phyloP scores from a whole-genome alignment of 1,284 basidiomycete species.

The Leucoagaricus sp. region DNA sequence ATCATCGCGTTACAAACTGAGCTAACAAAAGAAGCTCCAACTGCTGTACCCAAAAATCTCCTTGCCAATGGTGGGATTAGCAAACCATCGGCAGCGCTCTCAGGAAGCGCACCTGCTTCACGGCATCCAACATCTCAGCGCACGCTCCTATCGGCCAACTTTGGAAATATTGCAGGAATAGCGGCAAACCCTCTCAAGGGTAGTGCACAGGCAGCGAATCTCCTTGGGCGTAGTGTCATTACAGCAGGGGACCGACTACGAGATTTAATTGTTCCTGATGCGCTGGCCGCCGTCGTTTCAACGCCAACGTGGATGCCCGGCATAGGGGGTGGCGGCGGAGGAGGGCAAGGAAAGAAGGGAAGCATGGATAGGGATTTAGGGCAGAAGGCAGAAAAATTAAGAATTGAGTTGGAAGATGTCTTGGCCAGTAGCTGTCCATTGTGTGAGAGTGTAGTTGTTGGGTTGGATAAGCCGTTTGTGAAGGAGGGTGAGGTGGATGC shows the following conservation, averaged over 20 bases:
- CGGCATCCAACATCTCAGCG: conserved; percentile 57
- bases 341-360: conserved; percentile 40
- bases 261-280: conserved; percentile 91
- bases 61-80: conserved; percentile 31
- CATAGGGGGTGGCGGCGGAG: conserved; percentile 46
- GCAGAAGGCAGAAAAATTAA: conserved; percentile 67
- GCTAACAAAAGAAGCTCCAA: conserved; percentile 59
- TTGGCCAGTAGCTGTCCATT: conserved; percentile 87
- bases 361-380: conserved; percentile 26
- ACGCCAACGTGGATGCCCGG: conserved; percentile 68
- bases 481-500: conserved; percentile 77
- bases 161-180: conserved; percentile 43
- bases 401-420: conserved; percentile 84
- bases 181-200: conserved; percentile 52
- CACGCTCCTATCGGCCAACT: conserved; percentile 73
- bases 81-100: conserved; percentile 28
- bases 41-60: conserved; percentile 24
- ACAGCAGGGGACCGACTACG: conserved; percentile 88
- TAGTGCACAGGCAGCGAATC: conserved; percentile 58
- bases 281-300: conserved; percentile 74
- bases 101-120: conserved; percentile 8
- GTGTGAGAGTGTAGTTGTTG: conserved; percentile 86
- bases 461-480: conserved; percentile 86
- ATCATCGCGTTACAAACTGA: conserved; percentile 86
- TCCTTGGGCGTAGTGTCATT: conserved; percentile 79